A percentile compares a stretch with the other conserved stretches of the same genome.
Conservation (phyloP, 2,329 filamentous ascomycete species). For the Dothistroma pini region DNA sequence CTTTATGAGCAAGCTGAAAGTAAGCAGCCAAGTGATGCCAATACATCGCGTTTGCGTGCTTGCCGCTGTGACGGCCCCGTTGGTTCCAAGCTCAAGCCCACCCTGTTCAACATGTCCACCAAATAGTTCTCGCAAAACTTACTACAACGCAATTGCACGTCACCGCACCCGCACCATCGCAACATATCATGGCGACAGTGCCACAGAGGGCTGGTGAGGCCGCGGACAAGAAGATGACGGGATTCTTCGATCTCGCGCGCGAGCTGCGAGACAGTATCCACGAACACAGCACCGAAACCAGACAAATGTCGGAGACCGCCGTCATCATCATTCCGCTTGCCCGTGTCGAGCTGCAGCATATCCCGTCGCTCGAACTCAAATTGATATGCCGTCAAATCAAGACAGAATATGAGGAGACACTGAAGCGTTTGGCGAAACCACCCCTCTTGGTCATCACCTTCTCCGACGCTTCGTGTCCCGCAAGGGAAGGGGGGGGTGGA, state of each 20-base stretch:
- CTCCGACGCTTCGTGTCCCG: background rate
- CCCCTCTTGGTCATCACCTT: background rate
- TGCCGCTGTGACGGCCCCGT: background rate
- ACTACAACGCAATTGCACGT: background rate
- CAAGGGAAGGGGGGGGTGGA: too few relatives aligned
- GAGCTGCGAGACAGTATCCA: background rate
- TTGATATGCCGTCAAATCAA: background rate
- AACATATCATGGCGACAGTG: background rate
- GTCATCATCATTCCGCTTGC: background rate
- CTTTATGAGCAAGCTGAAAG: slow-evolving; percentile 1
- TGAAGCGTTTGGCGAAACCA: background rate
- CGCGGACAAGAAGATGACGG: background rate
- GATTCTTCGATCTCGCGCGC: background rate
- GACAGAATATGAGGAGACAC: background rate
- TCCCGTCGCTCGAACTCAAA: background rate
- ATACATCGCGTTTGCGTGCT: background rate
- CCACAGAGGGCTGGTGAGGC: background rate
- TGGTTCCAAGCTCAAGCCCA: background rate
- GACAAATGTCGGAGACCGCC: background rate
- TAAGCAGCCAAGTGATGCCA: background rate
- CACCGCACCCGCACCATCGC: background rate
- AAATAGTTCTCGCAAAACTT: background rate
- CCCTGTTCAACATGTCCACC: background rate
- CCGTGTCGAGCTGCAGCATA: background rate
- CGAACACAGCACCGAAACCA: background rate